Conservation (phyloP, 2,329 filamentous ascomycete genomes). For the Stenocarpella maydis region DNA sequence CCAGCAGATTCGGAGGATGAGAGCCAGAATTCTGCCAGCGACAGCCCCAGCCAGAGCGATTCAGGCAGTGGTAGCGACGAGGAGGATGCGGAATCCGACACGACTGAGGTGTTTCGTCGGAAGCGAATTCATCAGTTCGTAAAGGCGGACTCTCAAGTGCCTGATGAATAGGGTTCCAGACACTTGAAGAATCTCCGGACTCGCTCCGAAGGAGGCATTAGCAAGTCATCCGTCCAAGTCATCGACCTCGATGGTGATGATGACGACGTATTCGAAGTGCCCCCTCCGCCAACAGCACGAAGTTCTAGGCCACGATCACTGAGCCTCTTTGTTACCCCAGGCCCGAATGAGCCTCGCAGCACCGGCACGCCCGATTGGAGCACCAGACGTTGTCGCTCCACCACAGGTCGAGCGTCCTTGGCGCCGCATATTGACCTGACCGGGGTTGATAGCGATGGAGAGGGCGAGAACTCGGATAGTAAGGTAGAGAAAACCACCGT, state of each 20-base stretch:
- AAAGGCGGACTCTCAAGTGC: background rate
- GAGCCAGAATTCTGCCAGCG: background rate
- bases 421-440: background rate
- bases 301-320: background rate
- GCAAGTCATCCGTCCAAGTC: background rate
- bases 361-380: background rate
- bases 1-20: background rate
- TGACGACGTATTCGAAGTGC: background rate
- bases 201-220: background rate
- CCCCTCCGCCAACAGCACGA: background rate
- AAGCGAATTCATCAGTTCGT: background rate
- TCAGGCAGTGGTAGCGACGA: background rate
- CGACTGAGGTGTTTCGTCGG: background rate
- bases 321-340: background rate
- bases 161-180: background rate
- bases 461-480: background rate
- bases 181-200: background rate
- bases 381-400: background rate
- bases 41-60: background rate
- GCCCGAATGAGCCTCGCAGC: background rate
- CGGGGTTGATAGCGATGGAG: background rate
- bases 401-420: background rate
- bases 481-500: background rate
- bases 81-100: background rate
- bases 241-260: background rate